Base-by-base conservation (phyloP, 441 rosid species). In the Rhodomyrtus psidioides region DNA sequence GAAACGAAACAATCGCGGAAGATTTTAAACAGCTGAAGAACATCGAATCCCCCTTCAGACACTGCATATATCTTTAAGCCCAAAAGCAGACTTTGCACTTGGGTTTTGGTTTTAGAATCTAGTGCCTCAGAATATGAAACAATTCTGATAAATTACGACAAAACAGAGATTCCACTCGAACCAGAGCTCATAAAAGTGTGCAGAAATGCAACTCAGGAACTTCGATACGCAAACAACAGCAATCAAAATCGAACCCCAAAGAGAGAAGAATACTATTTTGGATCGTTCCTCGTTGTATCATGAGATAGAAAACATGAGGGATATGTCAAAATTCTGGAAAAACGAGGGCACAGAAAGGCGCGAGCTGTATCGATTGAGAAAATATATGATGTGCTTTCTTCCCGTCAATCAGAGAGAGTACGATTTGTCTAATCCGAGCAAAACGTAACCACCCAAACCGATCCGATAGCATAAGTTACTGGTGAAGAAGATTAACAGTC, bases 81-180 rank as follows among this genome's bases (percentile, higher is more conserved):
- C 49, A 21, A 39, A 70, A 92, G 83, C 92, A 82, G 65, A 84
- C 95, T 93, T 89, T 4, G 5, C 79, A 21, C 12, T 10, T 70
- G 49, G n/a, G 51, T 39, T 39, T 70, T 10, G n/a, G 42, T 21
- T 70, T 21, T 34, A 10, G 24, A 39, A 39, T 7, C 49, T 26
- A 65, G 79, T 34, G 21, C 49, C 26, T 5, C 49, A 2, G 42
- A 15, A 70, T 70, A 70, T 12, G 79, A 70, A 34, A 21, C 7
- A 10, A 34, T 10, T 5, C 13, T 19, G n/a, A 70, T 34, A 10
- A 21, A 70, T 70, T 19, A 21, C 49, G 24, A 39, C 46, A 44
- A 17, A 9, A 34, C 46, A 34, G 26, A 65, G 53, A 51, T 65
- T 26, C 76, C 76, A 12, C n/a, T 70, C n/a, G 49, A 34, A 23